A percentile compares a stretch with the other conserved stretches of the same genome.
phyloP scores from a whole-genome alignment of 768 basidiomycete genomes.

The Tulasnella sp. region DNA sequence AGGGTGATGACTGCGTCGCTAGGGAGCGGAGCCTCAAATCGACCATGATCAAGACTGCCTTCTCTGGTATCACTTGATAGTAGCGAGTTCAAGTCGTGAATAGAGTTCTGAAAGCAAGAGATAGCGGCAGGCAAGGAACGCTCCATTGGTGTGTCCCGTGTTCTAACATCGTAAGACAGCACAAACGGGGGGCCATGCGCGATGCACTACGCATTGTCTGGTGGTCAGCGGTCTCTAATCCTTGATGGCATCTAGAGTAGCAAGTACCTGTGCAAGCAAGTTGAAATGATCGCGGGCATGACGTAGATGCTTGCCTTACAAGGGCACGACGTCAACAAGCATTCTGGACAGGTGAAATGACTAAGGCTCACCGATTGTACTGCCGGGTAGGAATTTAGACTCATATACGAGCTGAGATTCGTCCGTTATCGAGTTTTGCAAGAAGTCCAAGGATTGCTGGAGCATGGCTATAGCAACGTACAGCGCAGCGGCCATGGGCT shows the following conservation, averaged over 20 bases:
- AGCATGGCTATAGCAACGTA: constrained; percentile 55
- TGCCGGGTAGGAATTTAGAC: constrained; percentile 74
- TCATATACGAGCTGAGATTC: constrained; percentile 59
- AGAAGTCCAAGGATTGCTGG: constrained; percentile 54
- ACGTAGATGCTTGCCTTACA: constrained; percentile 72
- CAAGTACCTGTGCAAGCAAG: constrained; percentile 15
- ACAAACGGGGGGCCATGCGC: constrained; percentile 35
- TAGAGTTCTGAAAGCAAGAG: constrained; percentile 47
- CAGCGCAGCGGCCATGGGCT: constrained; percentile 20
- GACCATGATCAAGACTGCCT: constrained; percentile 21
- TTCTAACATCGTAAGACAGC: constrained; percentile 66
- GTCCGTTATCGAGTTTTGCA: constrained; percentile 51
- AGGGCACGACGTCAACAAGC: neutral
- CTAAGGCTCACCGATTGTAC: constrained; percentile 60
- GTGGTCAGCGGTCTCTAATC: neutral
- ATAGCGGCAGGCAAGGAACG: constrained; percentile 47
- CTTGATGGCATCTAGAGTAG: neutral
- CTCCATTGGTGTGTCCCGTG: constrained; percentile 79
- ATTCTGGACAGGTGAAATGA: neutral
- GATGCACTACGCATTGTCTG: constrained; percentile 30
- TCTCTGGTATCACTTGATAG: neutral
- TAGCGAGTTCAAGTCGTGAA: constrained; percentile 36
- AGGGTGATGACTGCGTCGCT: constrained; percentile 54
- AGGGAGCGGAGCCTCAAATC: constrained; percentile 37
- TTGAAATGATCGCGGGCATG: constrained; percentile 75